A percentile compares a stretch with the other conserved stretches of the same genome.
Evolutionary conservation across 2,329 filamentous ascomycete genomes (phyloP).

Genomic region (Chaetomiaceae sp.): DNA sequence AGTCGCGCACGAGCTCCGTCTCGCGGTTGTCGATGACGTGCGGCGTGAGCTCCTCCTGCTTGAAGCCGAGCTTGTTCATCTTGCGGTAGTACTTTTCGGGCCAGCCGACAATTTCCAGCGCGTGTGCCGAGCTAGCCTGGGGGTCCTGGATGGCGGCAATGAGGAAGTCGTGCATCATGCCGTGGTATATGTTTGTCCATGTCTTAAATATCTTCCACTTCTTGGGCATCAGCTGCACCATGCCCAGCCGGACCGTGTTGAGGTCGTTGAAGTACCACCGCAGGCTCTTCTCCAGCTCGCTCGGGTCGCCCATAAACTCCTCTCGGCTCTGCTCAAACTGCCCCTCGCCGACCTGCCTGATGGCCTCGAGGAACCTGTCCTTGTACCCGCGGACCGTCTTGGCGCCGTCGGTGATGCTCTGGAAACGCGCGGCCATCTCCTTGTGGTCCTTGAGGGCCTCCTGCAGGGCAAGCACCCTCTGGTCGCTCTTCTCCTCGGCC

Average conservation of each 20-base stretch:
- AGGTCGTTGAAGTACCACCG: slow-evolving; percentile 98
- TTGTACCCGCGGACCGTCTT: slow-evolving; percentile 94
- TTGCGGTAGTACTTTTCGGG: slow-evolving; percentile 94
- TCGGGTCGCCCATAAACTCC: slow-evolving; percentile 77
- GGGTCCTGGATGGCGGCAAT: slow-evolving; percentile 77
- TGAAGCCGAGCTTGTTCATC: slow-evolving; percentile 84
- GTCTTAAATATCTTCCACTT: slow-evolving; percentile 95
- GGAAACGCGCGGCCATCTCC: slow-evolving; percentile 87
- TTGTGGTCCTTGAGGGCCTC: slow-evolving; percentile 94
- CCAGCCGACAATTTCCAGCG: slow-evolving; percentile 90
- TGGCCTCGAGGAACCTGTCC: slow-evolving; percentile 83
- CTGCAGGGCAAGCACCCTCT: slow-evolving; percentile 82
- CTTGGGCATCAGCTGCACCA: slow-evolving; percentile 86
- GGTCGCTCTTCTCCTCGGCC: slow-evolving; percentile 94
- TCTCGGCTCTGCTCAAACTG: slow-evolving; percentile 69
- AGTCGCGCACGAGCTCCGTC: slow-evolving; percentile 85
- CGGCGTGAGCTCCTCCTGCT: slow-evolving; percentile 69
- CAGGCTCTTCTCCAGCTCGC: slow-evolving; percentile 77
- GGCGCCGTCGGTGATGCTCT: slow-evolving; percentile 89
- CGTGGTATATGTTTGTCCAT: slow-evolving; percentile 87
- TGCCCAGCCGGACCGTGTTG: slow-evolving; percentile 88
- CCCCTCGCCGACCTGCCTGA: slow-evolving; percentile 65
- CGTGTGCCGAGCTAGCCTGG: slow-evolving; percentile 77
- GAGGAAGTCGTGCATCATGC: slow-evolving; percentile 92
- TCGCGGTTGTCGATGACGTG: slow-evolving; percentile 90